phyloP scores from a whole-genome alignment of 805 yeast species.

The Ogataea parapolymorpha region DNA sequence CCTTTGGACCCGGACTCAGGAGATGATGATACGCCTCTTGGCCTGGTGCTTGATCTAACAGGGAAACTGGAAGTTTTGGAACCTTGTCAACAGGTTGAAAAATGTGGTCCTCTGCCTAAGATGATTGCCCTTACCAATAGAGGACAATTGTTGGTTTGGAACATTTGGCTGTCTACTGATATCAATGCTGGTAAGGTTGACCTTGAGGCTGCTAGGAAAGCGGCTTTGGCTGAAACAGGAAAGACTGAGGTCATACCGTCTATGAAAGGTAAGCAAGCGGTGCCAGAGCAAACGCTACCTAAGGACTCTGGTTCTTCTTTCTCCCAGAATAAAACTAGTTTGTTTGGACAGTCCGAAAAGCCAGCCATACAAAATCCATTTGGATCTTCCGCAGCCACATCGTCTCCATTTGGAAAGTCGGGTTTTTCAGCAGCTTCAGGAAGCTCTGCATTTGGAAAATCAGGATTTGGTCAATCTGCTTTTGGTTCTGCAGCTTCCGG shows the following conservation, averaged over 20 bases:
- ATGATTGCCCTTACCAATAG: constrained; percentile 58
- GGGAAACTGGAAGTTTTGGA: constrained; percentile 41
- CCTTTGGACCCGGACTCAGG: constrained; percentile 66
- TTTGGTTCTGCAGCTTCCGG: constrained; percentile 3
- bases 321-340: too few species aligned
- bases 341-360: constrained; percentile 1
- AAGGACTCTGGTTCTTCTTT: too few species aligned
- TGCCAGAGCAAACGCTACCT: too few species aligned
- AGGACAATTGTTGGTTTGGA: constrained; percentile 63
- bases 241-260: too few species aligned
- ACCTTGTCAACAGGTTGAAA: constrained; percentile 59
- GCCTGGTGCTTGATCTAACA: constrained; percentile 60
- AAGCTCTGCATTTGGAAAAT: constrained; percentile 18
- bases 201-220: constrained; percentile 5
- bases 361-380: constrained; percentile 5
- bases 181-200: constrained; percentile 37
- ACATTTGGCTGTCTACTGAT: constrained; percentile 55
- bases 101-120: constrained; percentile 61
- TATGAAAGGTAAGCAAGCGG: too few species aligned
- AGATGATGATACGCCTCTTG: constrained; percentile 70
- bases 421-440: constrained; percentile 11
- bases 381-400: constrained; percentile 2
- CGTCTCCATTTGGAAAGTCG: constrained; percentile 21
- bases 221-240: not conserved
- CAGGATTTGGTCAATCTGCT: constrained; percentile 6